Percentiles rank a stretch among this genome's conserved stretches.
These are phyloP conservation scores for Aspergillus versicolor DNA, from an alignment of 2,329 filamentous ascomycete genomes.

Conservation along the genomic window DNA sequence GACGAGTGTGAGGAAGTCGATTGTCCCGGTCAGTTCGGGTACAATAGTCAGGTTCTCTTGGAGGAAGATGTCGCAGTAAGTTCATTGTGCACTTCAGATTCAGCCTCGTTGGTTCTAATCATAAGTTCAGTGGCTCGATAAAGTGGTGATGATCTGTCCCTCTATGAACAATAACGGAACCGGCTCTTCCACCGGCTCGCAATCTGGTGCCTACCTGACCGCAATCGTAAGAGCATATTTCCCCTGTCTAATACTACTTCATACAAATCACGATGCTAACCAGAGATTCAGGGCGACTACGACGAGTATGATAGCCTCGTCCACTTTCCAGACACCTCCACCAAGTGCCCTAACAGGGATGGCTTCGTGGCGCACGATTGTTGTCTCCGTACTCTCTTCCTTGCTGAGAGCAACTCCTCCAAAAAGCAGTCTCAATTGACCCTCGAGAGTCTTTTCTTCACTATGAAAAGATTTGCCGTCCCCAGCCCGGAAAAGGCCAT, in stretches of 20 bases:
- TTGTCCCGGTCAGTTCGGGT: neutral
- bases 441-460: neutral
- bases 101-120: neutral
- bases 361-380: constrained; percentile 3
- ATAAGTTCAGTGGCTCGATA: neutral
- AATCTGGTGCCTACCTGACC: neutral
- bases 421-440: neutral
- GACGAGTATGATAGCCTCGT: too few species aligned
- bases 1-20: neutral
- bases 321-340: neutral
- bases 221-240: too few species aligned
- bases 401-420: neutral
- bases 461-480: neutral
- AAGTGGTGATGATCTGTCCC: neutral
- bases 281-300: too few species aligned
- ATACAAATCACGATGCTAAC: too few species aligned
- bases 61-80: neutral
- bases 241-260: too few species aligned
- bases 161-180: neutral
- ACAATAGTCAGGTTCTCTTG: neutral
- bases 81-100: neutral
- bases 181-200: too few species aligned
- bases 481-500: neutral
- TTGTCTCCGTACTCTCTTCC: constrained; percentile 1
- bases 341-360: neutral